Evolutionary conservation across 805 yeast genomes (phyloP).

Genomic region (Nakazawaea ishiwadae): DNA sequence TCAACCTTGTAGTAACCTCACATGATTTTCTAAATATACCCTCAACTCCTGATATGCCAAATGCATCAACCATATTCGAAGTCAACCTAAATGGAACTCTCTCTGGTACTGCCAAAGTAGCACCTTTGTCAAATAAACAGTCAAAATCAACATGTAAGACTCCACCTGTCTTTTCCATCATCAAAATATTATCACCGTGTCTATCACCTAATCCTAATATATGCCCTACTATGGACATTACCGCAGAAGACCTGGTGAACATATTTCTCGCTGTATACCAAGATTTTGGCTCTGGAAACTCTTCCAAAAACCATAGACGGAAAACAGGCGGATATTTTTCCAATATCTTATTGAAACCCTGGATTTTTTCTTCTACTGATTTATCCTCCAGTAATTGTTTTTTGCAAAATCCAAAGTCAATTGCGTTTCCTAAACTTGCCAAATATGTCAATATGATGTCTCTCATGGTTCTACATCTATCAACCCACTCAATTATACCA

Average conservation of each 20-base stretch:
- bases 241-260: slow-evolving; percentile 80
- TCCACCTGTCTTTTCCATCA: slow-evolving; percentile 70
- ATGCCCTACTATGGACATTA: slow-evolving; percentile 96
- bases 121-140: slow-evolving; percentile 86
- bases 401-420: slow-evolving; percentile 20
- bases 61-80: slow-evolving; percentile 80
- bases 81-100: slow-evolving; percentile 92
- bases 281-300: slow-evolving; percentile 80
- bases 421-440: slow-evolving; percentile 20
- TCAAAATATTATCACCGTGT: slow-evolving; percentile 86
- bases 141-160: slow-evolving; percentile 95
- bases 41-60: slow-evolving; percentile 82
- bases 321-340: slow-evolving; percentile 60
- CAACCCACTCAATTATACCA: slow-evolving; percentile 91
- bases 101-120: slow-evolving; percentile 76
- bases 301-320: slow-evolving; percentile 83
- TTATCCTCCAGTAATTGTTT: slow-evolving; percentile 21
- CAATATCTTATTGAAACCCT: slow-evolving; percentile 28
- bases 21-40: slow-evolving; percentile 84
- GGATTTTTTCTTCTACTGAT: slow-evolving; percentile 27
- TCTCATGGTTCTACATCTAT: slow-evolving; percentile 67
- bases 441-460: slow-evolving; percentile 40
- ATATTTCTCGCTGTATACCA: slow-evolving; percentile 81
- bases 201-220: slow-evolving; percentile 94
- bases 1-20: slow-evolving; percentile 71